Evolutionary conservation across 371 early-diverging fungal genomes (phyloP), one percentile per base, ranked within the genome.

Genomic region (Mortierella sp.): DNA sequence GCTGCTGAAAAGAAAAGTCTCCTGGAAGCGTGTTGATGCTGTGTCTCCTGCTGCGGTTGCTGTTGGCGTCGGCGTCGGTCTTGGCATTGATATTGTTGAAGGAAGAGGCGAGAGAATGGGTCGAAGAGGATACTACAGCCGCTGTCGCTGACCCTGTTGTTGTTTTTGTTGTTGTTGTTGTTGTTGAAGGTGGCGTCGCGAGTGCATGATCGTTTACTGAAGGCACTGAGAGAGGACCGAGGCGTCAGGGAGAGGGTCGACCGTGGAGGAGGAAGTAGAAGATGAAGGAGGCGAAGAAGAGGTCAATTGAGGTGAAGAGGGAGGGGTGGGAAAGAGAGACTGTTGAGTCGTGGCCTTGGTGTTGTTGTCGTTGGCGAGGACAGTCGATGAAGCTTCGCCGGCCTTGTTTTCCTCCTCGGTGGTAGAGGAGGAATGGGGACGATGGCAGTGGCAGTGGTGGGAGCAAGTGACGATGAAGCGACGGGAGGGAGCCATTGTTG

Each of bases 401-500:
- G 37, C 44, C 44, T 45, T 29, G 53, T 53, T 55, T 45, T 43
- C 70, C 2, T 50, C 29, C 10, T 47, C 70, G 45, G 41, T 31
- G 52, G n/a, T n/a, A 26, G 26, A n/a, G 2, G 16, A 8, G 37
- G 31, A 13, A 41, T 70, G 41, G 29, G 19, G 14, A 31, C 63
- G 71, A n/a, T 74, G 67, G 75, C 74, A 70, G 66, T 77, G 77
- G 77, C 77, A 77, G 53, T 79, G 79, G 68, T 74, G 74, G 37
- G 79, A 74, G 79, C 79, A 79, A 40, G 79, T 79, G 41, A 79
- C 79, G 48, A 69, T 79, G 71, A 74, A 79, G 61, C 75, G 79
- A 66, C 74, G 72, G 48, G 79, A 55, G 50, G 78, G 69, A 4
- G 79, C 44, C 75, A 78, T 79, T 69, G 70, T 65, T 37, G 44